Conservation (phyloP, 2,329 filamentous ascomycete genomes). For the Pseudocercospora ulei region DNA sequence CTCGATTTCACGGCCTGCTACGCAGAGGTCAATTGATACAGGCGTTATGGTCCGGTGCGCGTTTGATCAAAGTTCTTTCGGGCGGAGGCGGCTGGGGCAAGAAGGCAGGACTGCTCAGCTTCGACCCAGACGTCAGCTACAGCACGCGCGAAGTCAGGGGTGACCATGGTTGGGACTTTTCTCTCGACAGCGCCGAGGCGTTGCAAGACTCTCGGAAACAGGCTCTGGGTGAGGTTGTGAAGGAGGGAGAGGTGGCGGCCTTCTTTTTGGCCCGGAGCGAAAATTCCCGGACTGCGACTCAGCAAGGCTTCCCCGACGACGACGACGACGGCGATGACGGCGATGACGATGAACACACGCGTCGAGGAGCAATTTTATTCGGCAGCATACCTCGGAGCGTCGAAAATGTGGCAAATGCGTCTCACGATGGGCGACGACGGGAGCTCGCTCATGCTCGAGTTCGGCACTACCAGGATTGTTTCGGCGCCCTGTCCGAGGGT, state of each 20-base stretch:
- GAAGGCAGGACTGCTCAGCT: conserved; percentile 66
- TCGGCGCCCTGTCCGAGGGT: conserved; percentile 54
- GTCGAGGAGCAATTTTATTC: conserved; percentile 24
- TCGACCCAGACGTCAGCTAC: conserved; percentile 59
- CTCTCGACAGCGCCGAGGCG: conserved; percentile 31
- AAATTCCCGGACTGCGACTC: conserved; percentile 12
- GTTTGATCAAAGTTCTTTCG: conserved; percentile 52
- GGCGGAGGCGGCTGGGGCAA: conserved; percentile 77
- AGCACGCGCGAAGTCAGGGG: conserved; percentile 45
- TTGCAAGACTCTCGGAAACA: conserved; percentile 30
- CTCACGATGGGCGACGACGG: conserved; percentile 5
- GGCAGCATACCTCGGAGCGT: conserved; percentile 41
- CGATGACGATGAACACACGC: neutral
- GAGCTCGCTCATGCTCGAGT: neutral
- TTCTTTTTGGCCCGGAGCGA: conserved; percentile 47
- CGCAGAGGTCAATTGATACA: neutral
- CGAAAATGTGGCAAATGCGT: conserved; percentile 29
- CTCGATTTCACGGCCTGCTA: neutral
- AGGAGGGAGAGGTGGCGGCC: conserved; percentile 55
- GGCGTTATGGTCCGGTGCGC: conserved; percentile 28
- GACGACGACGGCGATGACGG: conserved; percentile 1
- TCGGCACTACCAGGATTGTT: conserved; percentile 37
- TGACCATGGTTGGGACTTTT: conserved; percentile 48
- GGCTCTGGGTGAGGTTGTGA: conserved; percentile 48
- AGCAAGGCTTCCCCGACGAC: neutral